Percentiles rank a stretch among this genome's conserved stretches.
These are phyloP conservation scores for Calcarisporium arbuscula DNA, from an alignment of 2,329 filamentous ascomycete genomes.

Conservation along the genomic window DNA sequence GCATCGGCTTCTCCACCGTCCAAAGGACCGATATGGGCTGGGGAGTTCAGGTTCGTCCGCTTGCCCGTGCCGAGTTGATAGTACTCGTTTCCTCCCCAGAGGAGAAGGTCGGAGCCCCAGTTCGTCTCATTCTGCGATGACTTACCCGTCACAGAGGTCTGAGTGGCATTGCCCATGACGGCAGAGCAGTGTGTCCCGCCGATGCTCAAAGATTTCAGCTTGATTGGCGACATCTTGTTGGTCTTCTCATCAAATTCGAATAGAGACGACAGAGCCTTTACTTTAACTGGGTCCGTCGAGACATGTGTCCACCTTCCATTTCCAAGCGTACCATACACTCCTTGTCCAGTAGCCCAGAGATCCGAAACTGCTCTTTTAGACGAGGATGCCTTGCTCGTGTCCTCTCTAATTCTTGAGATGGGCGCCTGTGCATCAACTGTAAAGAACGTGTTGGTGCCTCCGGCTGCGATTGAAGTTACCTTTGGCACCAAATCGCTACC, in stretches of 20 bases:
- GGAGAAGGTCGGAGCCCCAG: constrained; percentile 82
- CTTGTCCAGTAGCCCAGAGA: constrained; percentile 80
- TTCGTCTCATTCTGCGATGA: constrained; percentile 65
- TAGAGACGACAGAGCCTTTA: constrained; percentile 76
- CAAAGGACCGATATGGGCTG: constrained; percentile 71
- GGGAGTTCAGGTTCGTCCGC: constrained; percentile 70
- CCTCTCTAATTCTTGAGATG: constrained; percentile 7
- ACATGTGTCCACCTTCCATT: constrained; percentile 87
- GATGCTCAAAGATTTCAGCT: constrained; percentile 63
- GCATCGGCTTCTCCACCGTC: constrained; percentile 56
- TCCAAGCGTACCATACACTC: constrained; percentile 76
- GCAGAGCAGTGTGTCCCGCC: constrained; percentile 78
- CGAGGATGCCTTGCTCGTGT: constrained; percentile 18
- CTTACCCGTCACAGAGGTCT: constrained; percentile 47
- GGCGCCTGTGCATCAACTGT: constrained; percentile 68
- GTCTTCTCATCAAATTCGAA: constrained; percentile 78
- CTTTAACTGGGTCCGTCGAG: constrained; percentile 68
- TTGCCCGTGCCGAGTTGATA: constrained; percentile 91
- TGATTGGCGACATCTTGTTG: constrained; percentile 68
- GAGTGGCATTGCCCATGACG: constrained; percentile 74
- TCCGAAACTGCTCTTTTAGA: constrained; percentile 42
- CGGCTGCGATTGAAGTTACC: constrained; percentile 75
- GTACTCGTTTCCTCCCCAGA: constrained; percentile 92
- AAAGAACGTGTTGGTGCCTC: constrained; percentile 82
- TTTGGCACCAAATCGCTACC: constrained; percentile 55